Base-by-base conservation (phyloP, 2,329 filamentous ascomycete species). In the Pseudogymnoascus sp. region DNA sequence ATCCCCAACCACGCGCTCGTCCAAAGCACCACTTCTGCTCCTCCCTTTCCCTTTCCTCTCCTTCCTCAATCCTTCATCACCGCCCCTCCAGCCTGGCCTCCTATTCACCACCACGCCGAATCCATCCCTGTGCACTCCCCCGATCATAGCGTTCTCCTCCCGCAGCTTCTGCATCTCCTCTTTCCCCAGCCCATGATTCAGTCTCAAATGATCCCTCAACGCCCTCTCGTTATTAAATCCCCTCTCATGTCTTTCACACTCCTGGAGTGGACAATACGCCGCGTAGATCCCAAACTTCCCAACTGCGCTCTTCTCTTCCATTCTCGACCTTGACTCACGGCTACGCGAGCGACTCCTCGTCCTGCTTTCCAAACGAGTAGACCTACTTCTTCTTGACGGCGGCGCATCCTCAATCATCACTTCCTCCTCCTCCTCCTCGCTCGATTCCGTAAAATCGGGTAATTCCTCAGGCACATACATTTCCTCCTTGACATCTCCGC, bases 111-210 rank as follows among this genome's bases (percentile, higher is more conserved):
- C 78, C 67, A 76, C 75, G 65, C 90, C 65, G 66, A 87, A 90
- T 0, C 86, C 83, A 69, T 90, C 86, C 1, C 83, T 78, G 65
- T 89, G 86, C 18, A 89, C 82, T 0, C 77, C 85, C 0, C 84
- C 86, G 7, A 77, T 65, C 66, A 83, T 79, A 66, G 84, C 81
- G 9, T 71, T 66, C 66, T 83, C 79, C 60, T 78, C 80, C 66
- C 75, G 79, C 59, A 30, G 48, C 57, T 64, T 70, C 59, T 69
- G 71, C 15, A 57, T 57, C 30, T 57, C 55, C 9, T 57, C 55
- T 21, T 23, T 57, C 30, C 55, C 34, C 55, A 34, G 10, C 30
- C 34, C 30, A 65, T 83, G 81, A 10, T 74, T 67, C 5, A 72
- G 66, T 61, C 69, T 72, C 55, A 81, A 62, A 64, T 84, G 81